Conservation (phyloP, 2,329 filamentous ascomycete species). For the Claviceps sorghi region DNA sequence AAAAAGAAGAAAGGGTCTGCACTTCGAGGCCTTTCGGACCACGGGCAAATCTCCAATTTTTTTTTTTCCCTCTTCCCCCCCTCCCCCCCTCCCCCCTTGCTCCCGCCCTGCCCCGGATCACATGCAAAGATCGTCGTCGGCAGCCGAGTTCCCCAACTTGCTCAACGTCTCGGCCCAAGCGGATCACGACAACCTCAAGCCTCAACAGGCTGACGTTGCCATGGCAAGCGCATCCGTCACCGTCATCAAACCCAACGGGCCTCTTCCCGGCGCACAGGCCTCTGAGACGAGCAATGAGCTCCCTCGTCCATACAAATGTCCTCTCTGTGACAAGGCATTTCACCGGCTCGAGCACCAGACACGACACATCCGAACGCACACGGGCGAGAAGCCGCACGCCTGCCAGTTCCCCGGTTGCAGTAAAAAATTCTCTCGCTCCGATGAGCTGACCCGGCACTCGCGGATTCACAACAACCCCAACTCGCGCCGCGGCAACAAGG, state of each 20-base stretch:
- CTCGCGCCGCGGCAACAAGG: conserved; percentile 84
- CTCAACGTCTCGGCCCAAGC: conserved; percentile 40
- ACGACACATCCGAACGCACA: conserved; percentile 87
- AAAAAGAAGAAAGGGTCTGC: too few relatives aligned
- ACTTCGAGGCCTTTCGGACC: neutral
- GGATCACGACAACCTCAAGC: conserved; percentile 12
- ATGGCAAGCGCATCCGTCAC: conserved; percentile 38
- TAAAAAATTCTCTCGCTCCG: conserved; percentile 91
- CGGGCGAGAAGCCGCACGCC: conserved; percentile 93
- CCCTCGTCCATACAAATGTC: conserved; percentile 94
- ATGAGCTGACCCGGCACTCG: conserved; percentile 92
- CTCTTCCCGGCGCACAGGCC: conserved; percentile 45
- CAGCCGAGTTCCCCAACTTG: conserved; percentile 62
- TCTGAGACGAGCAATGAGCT: conserved; percentile 51
- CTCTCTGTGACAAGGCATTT: conserved; percentile 95
- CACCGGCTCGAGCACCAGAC: conserved; percentile 93
- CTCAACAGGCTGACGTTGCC: conserved; percentile 23
- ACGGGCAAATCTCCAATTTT: neutral
- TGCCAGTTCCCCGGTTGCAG: conserved; percentile 93
- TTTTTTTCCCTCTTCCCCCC: neutral
- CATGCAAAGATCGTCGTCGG: conserved; percentile 62
- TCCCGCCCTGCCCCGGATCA: conserved; percentile 27
- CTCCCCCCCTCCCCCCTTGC: too few relatives aligned
- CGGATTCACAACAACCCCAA: conserved; percentile 99
- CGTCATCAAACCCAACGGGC: conserved; percentile 47